These are phyloP conservation scores for Colletotrichum euphorbiae DNA, from an alignment of 2,329 filamentous ascomycete genomes.

Conservation along the genomic window DNA sequence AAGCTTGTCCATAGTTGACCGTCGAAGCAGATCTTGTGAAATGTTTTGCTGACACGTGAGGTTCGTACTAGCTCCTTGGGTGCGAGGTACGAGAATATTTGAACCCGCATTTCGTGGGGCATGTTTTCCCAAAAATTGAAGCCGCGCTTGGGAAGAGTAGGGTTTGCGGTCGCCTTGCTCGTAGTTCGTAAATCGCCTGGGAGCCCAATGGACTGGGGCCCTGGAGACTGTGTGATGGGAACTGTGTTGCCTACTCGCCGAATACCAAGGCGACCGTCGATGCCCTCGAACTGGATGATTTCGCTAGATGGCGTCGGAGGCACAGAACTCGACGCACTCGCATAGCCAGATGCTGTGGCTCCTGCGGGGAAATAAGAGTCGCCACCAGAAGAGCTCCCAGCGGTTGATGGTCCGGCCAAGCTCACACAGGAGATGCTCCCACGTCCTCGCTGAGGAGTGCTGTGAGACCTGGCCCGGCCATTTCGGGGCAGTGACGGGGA, in stretches of 20 bases:
- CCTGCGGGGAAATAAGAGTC: slow-evolving; percentile 42
- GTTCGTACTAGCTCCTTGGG: slow-evolving; percentile 85
- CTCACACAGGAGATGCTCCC: slow-evolving; percentile 67
- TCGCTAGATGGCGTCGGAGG: slow-evolving; percentile 56
- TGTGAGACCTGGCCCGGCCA: slow-evolving; percentile 73
- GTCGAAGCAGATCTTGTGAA: slow-evolving; percentile 89
- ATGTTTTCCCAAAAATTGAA: slow-evolving; percentile 83
- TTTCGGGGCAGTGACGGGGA: slow-evolving; percentile 77
- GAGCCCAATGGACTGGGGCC: slow-evolving; percentile 64
- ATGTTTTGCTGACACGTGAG: slow-evolving; percentile 81
- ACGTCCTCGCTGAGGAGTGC: slow-evolving; percentile 73
- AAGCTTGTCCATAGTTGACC: slow-evolving; percentile 92
- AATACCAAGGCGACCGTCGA: slow-evolving; percentile 62
- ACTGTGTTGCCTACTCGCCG: slow-evolving; percentile 66
- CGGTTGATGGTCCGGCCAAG: slow-evolving; percentile 55
- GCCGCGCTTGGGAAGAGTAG: slow-evolving; percentile 36
- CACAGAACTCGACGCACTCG: slow-evolving; percentile 52
- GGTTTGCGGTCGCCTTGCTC: slow-evolving; percentile 32
- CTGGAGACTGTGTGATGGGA: slow-evolving; percentile 50
- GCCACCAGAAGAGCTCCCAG: slow-evolving; percentile 47
- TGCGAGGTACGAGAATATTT: slow-evolving; percentile 79
- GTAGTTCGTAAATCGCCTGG: slow-evolving; percentile 66
- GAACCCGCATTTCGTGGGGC: slow-evolving; percentile 84
- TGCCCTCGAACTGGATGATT: slow-evolving; percentile 53
- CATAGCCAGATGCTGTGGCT: slow-evolving; percentile 46